Evolutionary conservation across 2,329 filamentous ascomycete species (phyloP).

Genomic region (Tolypocladium paradoxum): DNA sequence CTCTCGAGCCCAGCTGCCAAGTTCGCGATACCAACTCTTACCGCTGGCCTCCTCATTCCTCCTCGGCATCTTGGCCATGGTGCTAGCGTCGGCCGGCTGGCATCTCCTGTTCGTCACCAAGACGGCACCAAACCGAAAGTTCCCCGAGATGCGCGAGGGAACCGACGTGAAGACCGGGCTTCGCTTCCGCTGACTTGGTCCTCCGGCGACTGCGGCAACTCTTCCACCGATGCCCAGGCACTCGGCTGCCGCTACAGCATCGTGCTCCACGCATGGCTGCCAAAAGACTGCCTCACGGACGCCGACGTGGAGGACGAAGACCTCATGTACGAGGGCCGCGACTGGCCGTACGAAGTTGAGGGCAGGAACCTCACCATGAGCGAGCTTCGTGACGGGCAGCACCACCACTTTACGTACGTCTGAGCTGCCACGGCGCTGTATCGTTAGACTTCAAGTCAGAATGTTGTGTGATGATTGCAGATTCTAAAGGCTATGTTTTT

Average conservation of each 20-base stretch:
- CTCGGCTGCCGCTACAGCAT: constrained; percentile 9
- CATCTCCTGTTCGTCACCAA: neutral
- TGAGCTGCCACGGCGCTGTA: no score
- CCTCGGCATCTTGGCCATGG: neutral
- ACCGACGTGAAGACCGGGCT: constrained; percentile 6
- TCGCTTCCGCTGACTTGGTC: constrained; percentile 7
- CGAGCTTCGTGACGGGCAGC: constrained; percentile 7
- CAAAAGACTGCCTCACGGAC: constrained; percentile 7
- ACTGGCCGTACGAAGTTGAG: constrained; percentile 7
- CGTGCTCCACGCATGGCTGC: constrained; percentile 12
- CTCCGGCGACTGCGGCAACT: constrained; percentile 11
- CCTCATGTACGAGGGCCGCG: constrained; percentile 9
- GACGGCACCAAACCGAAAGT: neutral
- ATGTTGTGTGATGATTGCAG: no score
- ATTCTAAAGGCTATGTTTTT: no score
- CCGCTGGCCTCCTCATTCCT: constrained; percentile 1
- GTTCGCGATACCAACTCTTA: neutral
- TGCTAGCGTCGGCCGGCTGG: neutral
- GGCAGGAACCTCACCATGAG: constrained; percentile 8
- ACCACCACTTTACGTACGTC: constrained; percentile 8
- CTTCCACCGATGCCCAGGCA: constrained; percentile 5
- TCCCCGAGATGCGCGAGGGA: constrained; percentile 5
- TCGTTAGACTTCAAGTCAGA: no score
- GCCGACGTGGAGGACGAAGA: constrained; percentile 11
- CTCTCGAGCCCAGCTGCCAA: neutral